A percentile compares a stretch with the other conserved stretches of the same genome.
phyloP scores from a whole-genome alignment of 495 filamentous ascomycete species.

The Lepraria neglecta region DNA sequence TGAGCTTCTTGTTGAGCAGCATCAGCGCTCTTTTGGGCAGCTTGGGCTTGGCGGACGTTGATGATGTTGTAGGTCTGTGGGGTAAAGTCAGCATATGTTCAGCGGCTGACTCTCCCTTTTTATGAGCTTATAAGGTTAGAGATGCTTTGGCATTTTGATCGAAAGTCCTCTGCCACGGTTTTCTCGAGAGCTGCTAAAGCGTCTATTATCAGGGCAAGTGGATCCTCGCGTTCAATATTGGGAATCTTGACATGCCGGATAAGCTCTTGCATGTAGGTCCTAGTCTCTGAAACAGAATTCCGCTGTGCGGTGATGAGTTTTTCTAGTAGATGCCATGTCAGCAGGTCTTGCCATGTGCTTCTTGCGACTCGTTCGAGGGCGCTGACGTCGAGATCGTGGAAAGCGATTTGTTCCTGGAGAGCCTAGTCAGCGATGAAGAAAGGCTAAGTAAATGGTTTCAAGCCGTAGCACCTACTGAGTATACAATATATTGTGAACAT shows the following conservation, averaged over 20 bases:
- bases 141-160: slow-evolving; percentile 4
- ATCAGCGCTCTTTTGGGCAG: slow-evolving; percentile 2
- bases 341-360: slow-evolving; percentile 11
- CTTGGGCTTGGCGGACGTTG: slow-evolving; percentile 15
- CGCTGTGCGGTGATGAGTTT: slow-evolving; percentile 13
- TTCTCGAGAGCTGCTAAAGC: slow-evolving; percentile 1
- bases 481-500: slow-evolving; percentile 14
- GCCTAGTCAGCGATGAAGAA: not conserved
- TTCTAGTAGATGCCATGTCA: slow-evolving; percentile 10
- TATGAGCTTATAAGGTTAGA: not conserved
- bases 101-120: not conserved
- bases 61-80: slow-evolving; percentile 9
- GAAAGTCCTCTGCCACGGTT: slow-evolving; percentile 13
- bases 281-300: slow-evolving; percentile 11
- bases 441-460: not conserved
- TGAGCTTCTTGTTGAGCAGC: slow-evolving; percentile 16
- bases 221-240: not conserved
- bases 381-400: slow-evolving; percentile 5
- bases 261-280: not conserved
- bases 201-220: not conserved
- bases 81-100: not conserved
- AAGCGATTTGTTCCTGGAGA: slow-evolving; percentile 6
- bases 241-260: not conserved
- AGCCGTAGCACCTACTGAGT: not conserved
- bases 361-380: slow-evolving; percentile 4